phyloP scores from a whole-genome alignment of 2,329 filamentous ascomycete genomes.

The Claviceps paspali region DNA sequence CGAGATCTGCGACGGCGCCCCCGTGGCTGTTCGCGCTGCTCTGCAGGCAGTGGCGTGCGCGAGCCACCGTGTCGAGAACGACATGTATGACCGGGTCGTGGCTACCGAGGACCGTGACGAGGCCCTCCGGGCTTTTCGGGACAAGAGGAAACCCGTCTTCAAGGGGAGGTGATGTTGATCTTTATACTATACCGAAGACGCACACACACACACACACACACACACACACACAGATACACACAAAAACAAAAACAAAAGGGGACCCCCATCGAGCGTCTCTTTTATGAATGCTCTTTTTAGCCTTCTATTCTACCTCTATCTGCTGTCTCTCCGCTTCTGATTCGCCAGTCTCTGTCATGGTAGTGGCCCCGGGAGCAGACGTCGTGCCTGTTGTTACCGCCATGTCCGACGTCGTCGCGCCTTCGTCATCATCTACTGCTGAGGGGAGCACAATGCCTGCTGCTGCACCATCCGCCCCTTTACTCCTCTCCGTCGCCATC shows the following conservation, averaged over 20 bases:
- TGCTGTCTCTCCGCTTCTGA: neutral
- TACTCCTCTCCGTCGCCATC: conserved; percentile 11
- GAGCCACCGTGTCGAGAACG: conserved; percentile 65
- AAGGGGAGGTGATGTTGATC: conserved; percentile 38
- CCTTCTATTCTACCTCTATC: neutral
- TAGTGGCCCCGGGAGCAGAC: neutral
- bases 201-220: too few species aligned
- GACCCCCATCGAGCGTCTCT: too few species aligned
- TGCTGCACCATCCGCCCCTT: conserved; percentile 10
- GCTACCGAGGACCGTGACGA: conserved; percentile 76
- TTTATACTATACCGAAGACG: too few species aligned
- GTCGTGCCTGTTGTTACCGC: neutral
- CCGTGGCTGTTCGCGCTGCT: conserved; percentile 65
- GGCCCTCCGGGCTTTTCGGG: conserved; percentile 68
- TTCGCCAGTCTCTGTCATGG: neutral
- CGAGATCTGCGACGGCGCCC: conserved; percentile 82
- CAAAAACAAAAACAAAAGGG: too few species aligned
- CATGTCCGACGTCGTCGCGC: neutral
- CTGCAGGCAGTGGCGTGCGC: conserved; percentile 63
- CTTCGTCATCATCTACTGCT: neutral
- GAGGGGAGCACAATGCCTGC: neutral
- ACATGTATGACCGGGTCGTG: conserved; percentile 72
- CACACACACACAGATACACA: too few species aligned
- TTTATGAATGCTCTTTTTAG: neutral
- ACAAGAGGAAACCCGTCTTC: conserved; percentile 46